Conservation (phyloP, 2,329 filamentous ascomycete genomes). For the Cladophialophora exuberans region DNA sequence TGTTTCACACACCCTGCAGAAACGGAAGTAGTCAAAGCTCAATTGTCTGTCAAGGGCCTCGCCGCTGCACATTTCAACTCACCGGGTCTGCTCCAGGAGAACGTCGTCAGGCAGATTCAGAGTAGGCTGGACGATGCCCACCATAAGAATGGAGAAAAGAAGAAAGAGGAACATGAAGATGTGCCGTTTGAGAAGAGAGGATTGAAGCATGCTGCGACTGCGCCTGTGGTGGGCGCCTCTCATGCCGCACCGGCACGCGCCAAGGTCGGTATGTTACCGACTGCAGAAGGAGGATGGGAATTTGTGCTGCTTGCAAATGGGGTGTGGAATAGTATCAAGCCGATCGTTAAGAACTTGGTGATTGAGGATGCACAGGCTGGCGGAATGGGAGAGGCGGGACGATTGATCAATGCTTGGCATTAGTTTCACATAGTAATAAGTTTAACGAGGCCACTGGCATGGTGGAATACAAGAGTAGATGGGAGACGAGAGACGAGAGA, state of each 20-base stretch:
- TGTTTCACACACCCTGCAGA: conserved; percentile 16
- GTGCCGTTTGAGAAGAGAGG: neutral
- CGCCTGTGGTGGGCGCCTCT: neutral
- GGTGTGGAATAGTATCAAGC: conserved; percentile 15
- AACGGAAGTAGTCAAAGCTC: conserved; percentile 13
- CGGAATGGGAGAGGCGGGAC: neutral
- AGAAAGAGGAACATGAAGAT: neutral
- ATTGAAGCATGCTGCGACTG: neutral
- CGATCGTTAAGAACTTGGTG: conserved; percentile 12
- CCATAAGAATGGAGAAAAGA: neutral
- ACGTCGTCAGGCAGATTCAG: conserved; percentile 13
- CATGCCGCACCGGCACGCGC: neutral
- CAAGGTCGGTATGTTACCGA: conserved; percentile 11
- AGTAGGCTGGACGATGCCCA: neutral
- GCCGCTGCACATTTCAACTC: conserved; percentile 13
- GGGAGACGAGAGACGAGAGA: neutral
- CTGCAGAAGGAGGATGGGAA: conserved; percentile 2
- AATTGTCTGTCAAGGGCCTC: conserved; percentile 11
- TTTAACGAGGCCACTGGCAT: neutral
- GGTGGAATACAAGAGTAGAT: neutral
- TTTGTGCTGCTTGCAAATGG: conserved; percentile 10
- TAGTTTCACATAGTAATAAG: too few species aligned
- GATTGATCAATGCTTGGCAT: conserved; percentile 8
- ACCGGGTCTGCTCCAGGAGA: conserved; percentile 1
- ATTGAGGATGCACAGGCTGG: conserved; percentile 5